Evolutionary conservation across 495 filamentous ascomycete species (phyloP), one percentile per base, ranked within the genome.

Genomic region (Pseudoneurospora amorphoporcata): DNA sequence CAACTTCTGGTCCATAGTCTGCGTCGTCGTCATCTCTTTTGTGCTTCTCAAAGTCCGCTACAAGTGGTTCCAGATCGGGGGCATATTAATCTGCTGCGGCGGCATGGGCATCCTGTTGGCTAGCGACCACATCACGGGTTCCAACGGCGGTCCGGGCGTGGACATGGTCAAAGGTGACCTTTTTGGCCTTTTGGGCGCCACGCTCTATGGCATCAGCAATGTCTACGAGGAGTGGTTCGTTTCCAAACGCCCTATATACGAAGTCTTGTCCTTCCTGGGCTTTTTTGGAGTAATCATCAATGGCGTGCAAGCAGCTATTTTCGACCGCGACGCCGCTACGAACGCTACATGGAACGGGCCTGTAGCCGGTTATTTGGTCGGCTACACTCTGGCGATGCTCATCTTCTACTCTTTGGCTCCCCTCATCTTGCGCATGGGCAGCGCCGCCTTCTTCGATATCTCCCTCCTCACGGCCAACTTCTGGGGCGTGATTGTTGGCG

Each of bases 1-100:
- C 82, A 97, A 97, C 86, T 98, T 99, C 87, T 99, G 95, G 95
- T 91, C 94, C 75, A 99, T 99, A 73, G 92, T 95, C 23, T 89
- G 95, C 72, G 95, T 99, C 38, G 94, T 98, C 37, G 79, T 91
- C 73, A 81, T 98, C 76, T 97, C 94, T 9, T 92, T 94, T 82
- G 68, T 90, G 61, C 85, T 97, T 78, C 87, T 99, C 35, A 84
- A 84, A 42, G 95, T 99, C 35, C 92, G 95, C 70, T 99, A 99
- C 84, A 92, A 93, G 80, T 81, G 86, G 76, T 86, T 91, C 35
- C 96, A 98, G 82, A 88, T 97, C 71, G 70, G 86, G 35, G 95
- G 95, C 42, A 98, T 99, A 79, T 75, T 97, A 41, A 85, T 97
- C 83, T 97, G 94, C 83, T 92, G 93, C 82, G 94, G 92, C 71